Evolutionary conservation across 108 stramenopile genomes (phyloP), one percentile per base, ranked within the genome.

Genomic region (Skeletonema potamos): DNA sequence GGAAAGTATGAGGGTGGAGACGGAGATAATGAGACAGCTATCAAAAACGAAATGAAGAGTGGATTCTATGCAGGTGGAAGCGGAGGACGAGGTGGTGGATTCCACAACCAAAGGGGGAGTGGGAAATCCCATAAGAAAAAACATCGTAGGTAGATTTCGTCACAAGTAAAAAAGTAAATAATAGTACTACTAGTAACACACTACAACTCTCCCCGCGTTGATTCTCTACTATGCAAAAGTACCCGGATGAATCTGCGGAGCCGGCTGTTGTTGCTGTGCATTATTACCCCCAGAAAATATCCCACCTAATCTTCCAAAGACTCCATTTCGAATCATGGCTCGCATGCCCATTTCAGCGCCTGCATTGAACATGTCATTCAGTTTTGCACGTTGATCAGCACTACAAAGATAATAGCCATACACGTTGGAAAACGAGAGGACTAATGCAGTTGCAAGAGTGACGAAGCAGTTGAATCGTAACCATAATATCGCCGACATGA

Each of bases 371-470:
- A 88, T 85, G 57, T 91, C 81, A 59, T 91, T 72, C 64, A 91
- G 82, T 55, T 80, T 87, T 17, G 78, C 87, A 68, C 89, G 89
- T 78, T 93, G 91, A 66, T 93, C 92, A n/a, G 85, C 67, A 63
- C 87, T 88, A 81, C 98, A 99, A 64, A 96, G 93, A 69, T 93
- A 96, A 79, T 97, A 99, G 1, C 98, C 98, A 75, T 96, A 91
- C 12, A 97, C 95, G 80, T 99, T 99, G 18, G 96, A 92, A 22
- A 68, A 63, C 43, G 79, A 85, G 48, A 99, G 74, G 1, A 87
- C 76, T 32, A 98, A 60, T 17, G 96, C 97, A 66, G 89, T 92
- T 33, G 83, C 61, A 27, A 91, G 75, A 46, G 96, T 81, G n/a
- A 97, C 82, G 37, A 98, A 84, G 89, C 96, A 99, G 48, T 89